These are phyloP conservation scores for Fusarium albidum DNA, from an alignment of 2,329 filamentous ascomycete genomes.

Conservation along the genomic window DNA sequence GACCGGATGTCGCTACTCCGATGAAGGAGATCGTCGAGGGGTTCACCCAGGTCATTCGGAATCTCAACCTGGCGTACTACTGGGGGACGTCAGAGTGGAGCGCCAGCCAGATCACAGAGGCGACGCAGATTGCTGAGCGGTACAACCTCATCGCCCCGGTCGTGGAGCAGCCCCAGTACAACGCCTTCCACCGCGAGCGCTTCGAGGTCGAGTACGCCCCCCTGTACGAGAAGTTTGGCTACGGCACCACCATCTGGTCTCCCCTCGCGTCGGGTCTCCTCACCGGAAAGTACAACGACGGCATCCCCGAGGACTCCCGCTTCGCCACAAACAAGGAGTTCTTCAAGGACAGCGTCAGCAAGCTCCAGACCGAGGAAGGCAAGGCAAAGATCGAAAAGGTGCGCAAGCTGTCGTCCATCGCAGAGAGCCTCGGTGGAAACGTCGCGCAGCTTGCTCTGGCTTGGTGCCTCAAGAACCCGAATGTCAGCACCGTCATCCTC, in stretches of 20 bases:
- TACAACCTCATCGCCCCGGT: conserved; percentile 69
- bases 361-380: conserved; percentile 26
- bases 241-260: conserved; percentile 68
- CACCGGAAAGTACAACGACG: conserved; percentile 71
- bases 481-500: conserved; percentile 42
- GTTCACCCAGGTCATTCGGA: conserved; percentile 39
- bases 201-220: conserved; percentile 70
- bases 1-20: conserved; percentile 36
- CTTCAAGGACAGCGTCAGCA: conserved; percentile 23
- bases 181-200: conserved; percentile 66
- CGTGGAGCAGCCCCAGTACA: conserved; percentile 74
- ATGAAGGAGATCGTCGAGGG: conserved; percentile 41
- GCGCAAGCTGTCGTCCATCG: conserved; percentile 33
- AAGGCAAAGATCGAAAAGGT: conserved; percentile 41
- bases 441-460: conserved; percentile 38
- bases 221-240: conserved; percentile 64
- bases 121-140: conserved; percentile 61
- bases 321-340: conserved; percentile 50
- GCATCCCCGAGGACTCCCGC: conserved; percentile 64
- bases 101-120: conserved; percentile 71
- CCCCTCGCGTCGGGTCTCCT: conserved; percentile 65
- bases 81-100: conserved; percentile 73
- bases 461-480: conserved; percentile 39
- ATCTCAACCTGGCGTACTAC: conserved; percentile 41
- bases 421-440: conserved; percentile 37